A percentile compares a stretch with the other conserved stretches of the same genome.
Conservation (phyloP, 1,284 basidiomycete genomes). For the Tausonia pullulans region DNA sequence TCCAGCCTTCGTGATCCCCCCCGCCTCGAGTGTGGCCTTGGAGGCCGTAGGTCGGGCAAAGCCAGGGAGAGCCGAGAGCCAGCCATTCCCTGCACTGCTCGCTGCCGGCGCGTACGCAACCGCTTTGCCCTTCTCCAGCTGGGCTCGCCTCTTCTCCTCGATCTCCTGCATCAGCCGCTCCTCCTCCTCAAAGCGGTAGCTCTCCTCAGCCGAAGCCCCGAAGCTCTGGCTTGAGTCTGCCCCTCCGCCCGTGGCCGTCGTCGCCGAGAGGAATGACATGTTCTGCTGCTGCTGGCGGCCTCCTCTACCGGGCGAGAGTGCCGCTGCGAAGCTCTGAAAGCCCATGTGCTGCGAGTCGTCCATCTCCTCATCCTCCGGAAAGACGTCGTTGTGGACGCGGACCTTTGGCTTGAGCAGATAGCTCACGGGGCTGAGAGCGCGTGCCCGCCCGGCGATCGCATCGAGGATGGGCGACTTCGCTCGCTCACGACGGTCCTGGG, state of each 20-base stretch:
- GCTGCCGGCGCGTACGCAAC: neutral
- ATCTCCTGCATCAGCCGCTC: constrained; percentile 14
- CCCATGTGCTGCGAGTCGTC: neutral
- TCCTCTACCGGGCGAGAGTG: neutral
- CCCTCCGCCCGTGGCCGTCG: neutral
- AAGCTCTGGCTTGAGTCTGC: neutral
- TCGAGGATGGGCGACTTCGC: constrained; percentile 15
- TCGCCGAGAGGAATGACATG: constrained; percentile 14
- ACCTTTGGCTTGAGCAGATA: constrained; percentile 12
- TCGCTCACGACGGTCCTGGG: constrained; percentile 44
- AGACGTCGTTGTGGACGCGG: constrained; percentile 6
- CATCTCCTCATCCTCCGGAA: constrained; percentile 4
- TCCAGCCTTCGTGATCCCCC: no score
- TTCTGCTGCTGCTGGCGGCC: neutral
- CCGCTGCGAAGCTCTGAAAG: constrained; percentile 9
- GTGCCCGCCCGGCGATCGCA: constrained; percentile 13
- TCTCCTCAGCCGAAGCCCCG: neutral
- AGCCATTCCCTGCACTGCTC: constrained; percentile 1
- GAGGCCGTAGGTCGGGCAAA: neutral
- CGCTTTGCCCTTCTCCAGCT: neutral
- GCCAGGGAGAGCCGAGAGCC: constrained; percentile 1
- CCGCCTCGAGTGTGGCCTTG: no score
- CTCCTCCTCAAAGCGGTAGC: constrained; percentile 17
- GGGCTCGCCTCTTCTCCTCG: constrained; percentile 1
- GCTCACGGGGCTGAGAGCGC: constrained; percentile 16